These are phyloP conservation scores for Sarcocystis neurona DNA, from an alignment of 169 alveolate species.

Conservation along the genomic window DNA sequence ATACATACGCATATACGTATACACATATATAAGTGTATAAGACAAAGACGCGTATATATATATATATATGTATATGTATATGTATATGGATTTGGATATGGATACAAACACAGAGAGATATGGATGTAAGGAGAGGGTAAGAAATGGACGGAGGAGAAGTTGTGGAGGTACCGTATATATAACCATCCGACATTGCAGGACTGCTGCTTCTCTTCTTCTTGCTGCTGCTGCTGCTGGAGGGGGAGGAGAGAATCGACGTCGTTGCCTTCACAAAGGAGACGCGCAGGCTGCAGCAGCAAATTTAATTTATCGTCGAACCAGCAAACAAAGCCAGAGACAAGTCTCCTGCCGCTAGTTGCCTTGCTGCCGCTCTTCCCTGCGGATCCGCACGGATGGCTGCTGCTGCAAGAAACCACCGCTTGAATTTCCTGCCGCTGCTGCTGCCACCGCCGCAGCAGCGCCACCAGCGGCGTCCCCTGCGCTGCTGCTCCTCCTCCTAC, in stretches of 20 bases:
- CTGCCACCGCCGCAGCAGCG: too few relatives aligned
- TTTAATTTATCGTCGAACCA: conserved; percentile 30
- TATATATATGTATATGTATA: not conserved
- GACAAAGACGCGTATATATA: not conserved
- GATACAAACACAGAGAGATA: not conserved
- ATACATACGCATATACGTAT: too few relatives aligned
- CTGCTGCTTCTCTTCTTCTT: not conserved
- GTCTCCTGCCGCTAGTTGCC: too few relatives aligned
- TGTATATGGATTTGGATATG: not conserved
- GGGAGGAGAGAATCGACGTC: not conserved
- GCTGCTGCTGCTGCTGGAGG: not conserved
- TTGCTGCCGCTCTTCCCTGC: too few relatives aligned
- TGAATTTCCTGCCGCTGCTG: too few relatives aligned
- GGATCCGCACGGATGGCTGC: too few relatives aligned
- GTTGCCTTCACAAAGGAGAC: not conserved
- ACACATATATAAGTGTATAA: too few relatives aligned
- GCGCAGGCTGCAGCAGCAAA: conserved; percentile 27
- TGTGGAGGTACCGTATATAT: not conserved
- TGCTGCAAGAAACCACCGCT: too few relatives aligned
- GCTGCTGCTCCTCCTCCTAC: too few relatives aligned
- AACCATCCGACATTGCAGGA: not conserved
- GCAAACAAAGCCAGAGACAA: conserved; percentile 16
- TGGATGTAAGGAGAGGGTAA: too few relatives aligned
- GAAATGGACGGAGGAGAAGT: not conserved
- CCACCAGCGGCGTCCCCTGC: too few relatives aligned